phyloP scores from a whole-genome alignment of 2,329 filamentous ascomycete species.

The Magnaporthiopsis rhizophila region DNA sequence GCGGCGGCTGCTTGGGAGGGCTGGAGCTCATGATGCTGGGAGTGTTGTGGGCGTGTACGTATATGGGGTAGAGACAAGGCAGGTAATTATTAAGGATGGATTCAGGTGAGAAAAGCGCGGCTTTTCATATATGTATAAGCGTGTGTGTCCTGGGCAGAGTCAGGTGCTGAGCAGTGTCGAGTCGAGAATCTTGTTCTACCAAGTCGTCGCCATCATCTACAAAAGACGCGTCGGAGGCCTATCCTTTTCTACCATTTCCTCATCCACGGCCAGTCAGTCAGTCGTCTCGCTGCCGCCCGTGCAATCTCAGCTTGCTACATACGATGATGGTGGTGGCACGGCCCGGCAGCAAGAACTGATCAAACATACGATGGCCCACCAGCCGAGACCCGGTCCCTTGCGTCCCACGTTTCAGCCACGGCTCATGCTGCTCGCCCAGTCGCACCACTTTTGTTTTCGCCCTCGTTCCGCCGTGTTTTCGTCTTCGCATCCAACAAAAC shows the following conservation, averaged over 20 bases:
- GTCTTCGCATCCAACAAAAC: no score
- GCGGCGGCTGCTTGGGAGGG: neutral
- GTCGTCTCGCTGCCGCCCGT: neutral
- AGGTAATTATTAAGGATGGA: neutral
- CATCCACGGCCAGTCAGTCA: neutral
- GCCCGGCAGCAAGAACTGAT: neutral
- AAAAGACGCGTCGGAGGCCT: neutral
- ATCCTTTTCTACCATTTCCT: neutral
- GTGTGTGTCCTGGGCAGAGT: neutral
- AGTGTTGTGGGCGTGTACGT: neutral
- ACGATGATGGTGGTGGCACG: neutral
- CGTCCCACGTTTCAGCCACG: neutral
- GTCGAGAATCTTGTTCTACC: neutral
- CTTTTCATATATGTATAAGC: neutral
- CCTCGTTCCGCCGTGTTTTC: neutral
- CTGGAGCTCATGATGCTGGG: neutral
- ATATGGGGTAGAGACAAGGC: no score
- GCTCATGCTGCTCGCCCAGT: neutral
- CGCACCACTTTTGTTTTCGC: neutral
- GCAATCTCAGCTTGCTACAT: neutral
- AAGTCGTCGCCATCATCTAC: neutral
- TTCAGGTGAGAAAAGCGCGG: neutral
- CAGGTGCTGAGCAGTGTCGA: neutral
- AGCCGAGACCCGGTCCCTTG: neutral
- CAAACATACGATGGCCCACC: neutral